These are phyloP conservation scores for Candida glucosophila DNA, from an alignment of 1,139 yeast species.

Conservation along the genomic window DNA sequence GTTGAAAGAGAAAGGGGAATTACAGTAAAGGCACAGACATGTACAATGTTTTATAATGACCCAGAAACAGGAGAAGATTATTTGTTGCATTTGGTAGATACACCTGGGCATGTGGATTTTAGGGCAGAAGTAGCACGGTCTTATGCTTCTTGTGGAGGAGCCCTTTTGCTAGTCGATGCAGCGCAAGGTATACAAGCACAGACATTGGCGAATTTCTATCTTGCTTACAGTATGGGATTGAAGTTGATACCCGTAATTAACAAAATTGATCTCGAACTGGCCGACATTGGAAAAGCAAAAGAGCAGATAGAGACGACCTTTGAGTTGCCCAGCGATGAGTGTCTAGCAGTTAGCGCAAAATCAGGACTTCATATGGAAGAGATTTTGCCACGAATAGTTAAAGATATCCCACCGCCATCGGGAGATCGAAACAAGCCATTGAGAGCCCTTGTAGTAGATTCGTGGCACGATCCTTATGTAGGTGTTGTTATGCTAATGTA, in stretches of 20 bases:
- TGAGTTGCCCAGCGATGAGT: slow-evolving; percentile 67
- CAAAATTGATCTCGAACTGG: slow-evolving; percentile 84
- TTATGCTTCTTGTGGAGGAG: slow-evolving; percentile 96
- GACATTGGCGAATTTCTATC: slow-evolving; percentile 88
- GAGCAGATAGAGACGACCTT: slow-evolving; percentile 81
- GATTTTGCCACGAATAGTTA: slow-evolving; percentile 72
- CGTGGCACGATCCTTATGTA: slow-evolving; percentile 91
- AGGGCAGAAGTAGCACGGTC: slow-evolving; percentile 89
- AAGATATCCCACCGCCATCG: slow-evolving; percentile 63
- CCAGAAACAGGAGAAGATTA: slow-evolving; percentile 55
- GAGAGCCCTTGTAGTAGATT: slow-evolving; percentile 78
- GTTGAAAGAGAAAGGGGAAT: slow-evolving; percentile 95
- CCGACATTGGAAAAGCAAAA: slow-evolving; percentile 72
- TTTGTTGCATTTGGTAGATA: slow-evolving; percentile 82
- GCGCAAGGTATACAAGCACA: slow-evolving; percentile 97
- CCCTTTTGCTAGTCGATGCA: slow-evolving; percentile 83
- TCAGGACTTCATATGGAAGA: slow-evolving; percentile 74
- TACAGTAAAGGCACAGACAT: slow-evolving; percentile 94
- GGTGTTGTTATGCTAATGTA: slow-evolving; percentile 89
- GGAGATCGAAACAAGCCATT: slow-evolving; percentile 52
- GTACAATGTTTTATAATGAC: slow-evolving; percentile 80
- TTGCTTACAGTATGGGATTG: slow-evolving; percentile 81
- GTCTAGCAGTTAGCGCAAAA: slow-evolving; percentile 86
- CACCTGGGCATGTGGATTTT: slow-evolving; percentile 98
- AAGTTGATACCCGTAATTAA: slow-evolving; percentile 83